phyloP scores from a whole-genome alignment of 1,139 yeast species.

The Hyphopichia burtonii region DNA sequence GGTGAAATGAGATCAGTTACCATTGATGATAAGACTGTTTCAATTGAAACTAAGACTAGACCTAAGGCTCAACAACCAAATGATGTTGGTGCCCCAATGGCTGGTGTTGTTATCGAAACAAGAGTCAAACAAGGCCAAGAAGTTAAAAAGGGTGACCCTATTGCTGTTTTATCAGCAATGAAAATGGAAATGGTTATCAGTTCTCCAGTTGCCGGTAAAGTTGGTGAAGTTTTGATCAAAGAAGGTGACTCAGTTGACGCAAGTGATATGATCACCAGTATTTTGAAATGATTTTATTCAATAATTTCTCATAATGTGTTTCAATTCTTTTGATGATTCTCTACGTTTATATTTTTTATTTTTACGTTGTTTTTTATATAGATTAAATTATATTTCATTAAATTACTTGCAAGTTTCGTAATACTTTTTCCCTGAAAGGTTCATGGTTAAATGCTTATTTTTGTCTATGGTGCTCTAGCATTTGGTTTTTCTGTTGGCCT shows the following conservation, averaged over 20 bases:
- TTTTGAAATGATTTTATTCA: conserved; percentile 19
- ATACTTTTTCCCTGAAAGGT: no score
- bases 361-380: neutral
- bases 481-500: no score
- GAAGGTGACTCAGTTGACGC: conserved; percentile 97
- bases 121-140: conserved; percentile 83
- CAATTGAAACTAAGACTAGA: conserved; percentile 81
- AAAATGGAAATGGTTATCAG: conserved; percentile 99
- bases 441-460: no score
- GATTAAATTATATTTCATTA: neutral
- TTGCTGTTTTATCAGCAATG: conserved; percentile 96
- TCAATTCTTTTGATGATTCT: neutral
- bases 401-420: neutral
- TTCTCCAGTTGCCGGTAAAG: conserved; percentile 85
- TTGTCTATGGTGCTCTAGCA: no score
- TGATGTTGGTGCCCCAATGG: conserved; percentile 99
- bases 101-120: conserved; percentile 96
- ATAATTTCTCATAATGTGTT: neutral
- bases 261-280: conserved; percentile 65
- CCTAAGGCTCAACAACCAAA: conserved; percentile 92
- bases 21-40: conserved; percentile 82
- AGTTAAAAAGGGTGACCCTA: conserved; percentile 95
- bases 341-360: neutral
- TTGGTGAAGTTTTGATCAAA: conserved; percentile 71
- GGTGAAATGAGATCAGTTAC: conserved; percentile 98